These are phyloP conservation scores for Penicillium brasilianum DNA, from an alignment of 2,329 filamentous ascomycete species.

Conservation along the genomic window DNA sequence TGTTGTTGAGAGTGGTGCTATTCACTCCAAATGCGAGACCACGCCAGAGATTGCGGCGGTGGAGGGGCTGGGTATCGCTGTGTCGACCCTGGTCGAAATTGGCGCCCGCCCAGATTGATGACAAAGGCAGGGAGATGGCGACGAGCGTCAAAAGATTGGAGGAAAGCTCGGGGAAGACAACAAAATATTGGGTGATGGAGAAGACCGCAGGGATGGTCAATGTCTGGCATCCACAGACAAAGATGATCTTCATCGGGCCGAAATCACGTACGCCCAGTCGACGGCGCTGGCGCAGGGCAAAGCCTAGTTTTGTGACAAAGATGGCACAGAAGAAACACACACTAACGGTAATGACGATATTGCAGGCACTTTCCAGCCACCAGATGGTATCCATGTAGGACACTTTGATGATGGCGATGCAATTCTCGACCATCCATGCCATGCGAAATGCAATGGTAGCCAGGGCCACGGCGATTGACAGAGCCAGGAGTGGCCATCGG, in stretches of 20 bases:
- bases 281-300: slow-evolving; percentile 61
- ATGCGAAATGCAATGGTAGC: slow-evolving; percentile 61
- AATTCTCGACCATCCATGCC: slow-evolving; percentile 57
- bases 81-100: slow-evolving; percentile 34
- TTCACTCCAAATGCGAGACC: slow-evolving; percentile 27
- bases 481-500: slow-evolving; percentile 51
- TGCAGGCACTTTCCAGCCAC: slow-evolving; percentile 52
- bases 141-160: slow-evolving; percentile 63
- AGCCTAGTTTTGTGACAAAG: slow-evolving; percentile 65
- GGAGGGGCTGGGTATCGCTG: slow-evolving; percentile 9
- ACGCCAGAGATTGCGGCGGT: slow-evolving; percentile 36
- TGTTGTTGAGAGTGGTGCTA: slow-evolving; percentile 13
- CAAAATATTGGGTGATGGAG: slow-evolving; percentile 61
- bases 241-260: slow-evolving; percentile 69
- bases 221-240: slow-evolving; percentile 71
- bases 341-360: slow-evolving; percentile 59
- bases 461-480: slow-evolving; percentile 57
- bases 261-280: slow-evolving; percentile 64
- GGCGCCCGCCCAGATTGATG: slow-evolving; percentile 67
- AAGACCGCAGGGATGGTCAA: slow-evolving; percentile 69
- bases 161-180: slow-evolving; percentile 58
- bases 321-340: slow-evolving; percentile 68
- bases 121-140: slow-evolving; percentile 68
- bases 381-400: slow-evolving; percentile 35
- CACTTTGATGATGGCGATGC: slow-evolving; percentile 44